Evolutionary conservation across 768 basidiomycete genomes (phyloP).

Genomic region (Trametes gibbosa): DNA sequence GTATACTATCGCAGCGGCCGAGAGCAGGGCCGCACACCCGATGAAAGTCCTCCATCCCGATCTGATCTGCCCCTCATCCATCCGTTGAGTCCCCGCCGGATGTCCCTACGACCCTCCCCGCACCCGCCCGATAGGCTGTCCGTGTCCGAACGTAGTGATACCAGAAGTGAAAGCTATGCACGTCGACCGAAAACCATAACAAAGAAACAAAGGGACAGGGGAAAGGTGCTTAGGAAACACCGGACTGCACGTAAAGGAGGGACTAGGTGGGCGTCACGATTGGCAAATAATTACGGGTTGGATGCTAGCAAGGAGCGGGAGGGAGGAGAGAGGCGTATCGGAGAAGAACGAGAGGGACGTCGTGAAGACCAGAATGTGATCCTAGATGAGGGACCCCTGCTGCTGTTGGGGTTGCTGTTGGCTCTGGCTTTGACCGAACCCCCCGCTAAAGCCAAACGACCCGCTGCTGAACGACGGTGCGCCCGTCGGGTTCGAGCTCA

Average conservation of each 20-base stretch:
- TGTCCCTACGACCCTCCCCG: neutral
- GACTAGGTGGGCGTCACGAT: too few relatives aligned
- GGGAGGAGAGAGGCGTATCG: neutral
- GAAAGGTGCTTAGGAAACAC: too few relatives aligned
- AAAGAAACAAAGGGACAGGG: neutral
- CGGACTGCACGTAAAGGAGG: too few relatives aligned
- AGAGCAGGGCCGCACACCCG: neutral
- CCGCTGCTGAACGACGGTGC: slow-evolving; percentile 22
- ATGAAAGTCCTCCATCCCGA: neutral
- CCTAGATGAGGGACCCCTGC: slow-evolving; percentile 49
- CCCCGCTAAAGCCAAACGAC: slow-evolving; percentile 13
- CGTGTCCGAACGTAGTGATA: neutral
- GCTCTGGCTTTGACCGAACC: slow-evolving; percentile 12
- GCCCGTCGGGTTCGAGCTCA: slow-evolving; percentile 17
- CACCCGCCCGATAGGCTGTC: slow-evolving; percentile 1
- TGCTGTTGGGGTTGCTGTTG: slow-evolving; percentile 42
- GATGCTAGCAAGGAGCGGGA: neutral
- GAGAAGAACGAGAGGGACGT: too few relatives aligned
- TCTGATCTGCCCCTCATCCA: neutral
- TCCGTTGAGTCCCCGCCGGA: too few relatives aligned
- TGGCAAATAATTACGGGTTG: too few relatives aligned
- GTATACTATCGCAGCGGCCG: neutral
- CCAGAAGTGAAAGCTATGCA: neutral
- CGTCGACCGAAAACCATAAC: neutral
- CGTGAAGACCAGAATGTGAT: too few relatives aligned